A percentile compares a stretch with the other conserved stretches of the same genome.
phyloP scores from a whole-genome alignment of 208 protist genomes.

The Jaenimonas drosophilae region DNA sequence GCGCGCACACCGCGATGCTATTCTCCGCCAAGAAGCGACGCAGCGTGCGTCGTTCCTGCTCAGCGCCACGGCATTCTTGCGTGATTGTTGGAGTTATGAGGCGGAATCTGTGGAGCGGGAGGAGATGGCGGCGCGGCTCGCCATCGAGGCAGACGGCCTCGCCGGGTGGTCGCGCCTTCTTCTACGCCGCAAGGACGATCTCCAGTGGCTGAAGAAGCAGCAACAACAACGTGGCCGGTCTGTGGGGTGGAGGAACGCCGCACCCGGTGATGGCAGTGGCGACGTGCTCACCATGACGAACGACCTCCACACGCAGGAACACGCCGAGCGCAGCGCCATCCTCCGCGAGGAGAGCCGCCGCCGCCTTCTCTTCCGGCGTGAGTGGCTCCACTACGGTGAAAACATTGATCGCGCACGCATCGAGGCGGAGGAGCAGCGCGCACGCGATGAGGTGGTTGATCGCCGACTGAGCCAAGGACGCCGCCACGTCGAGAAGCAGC shows the following conservation, averaged over 20 bases:
- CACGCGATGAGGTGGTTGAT: conserved; percentile 41
- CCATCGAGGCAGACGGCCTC: neutral
- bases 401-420: conserved; percentile 25
- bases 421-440: conserved; percentile 34
- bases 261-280: neutral
- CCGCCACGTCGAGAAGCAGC: conserved; percentile 40
- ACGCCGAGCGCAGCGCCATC: conserved; percentile 22
- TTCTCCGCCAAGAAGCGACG: neutral
- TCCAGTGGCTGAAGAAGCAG: neutral
- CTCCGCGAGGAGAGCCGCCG: conserved; percentile 38
- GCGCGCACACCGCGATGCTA: neutral
- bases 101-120: no score
- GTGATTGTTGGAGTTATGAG: no score
- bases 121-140: neutral
- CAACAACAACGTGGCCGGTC: neutral
- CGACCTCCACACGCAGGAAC: conserved; percentile 35
- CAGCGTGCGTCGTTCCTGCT: neutral
- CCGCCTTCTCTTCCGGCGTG: conserved; percentile 36
- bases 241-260: neutral
- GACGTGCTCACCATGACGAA: conserved; percentile 7
- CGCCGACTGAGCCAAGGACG: conserved; percentile 38
- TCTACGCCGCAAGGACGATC: neutral
- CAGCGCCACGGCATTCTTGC: no score
- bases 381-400: conserved; percentile 33
- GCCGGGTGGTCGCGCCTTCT: neutral